Percentiles rank a stretch among this genome's conserved stretches.
phyloP scores from a whole-genome alignment of 2,329 filamentous ascomycete species.

The Penicillium sp. region DNA sequence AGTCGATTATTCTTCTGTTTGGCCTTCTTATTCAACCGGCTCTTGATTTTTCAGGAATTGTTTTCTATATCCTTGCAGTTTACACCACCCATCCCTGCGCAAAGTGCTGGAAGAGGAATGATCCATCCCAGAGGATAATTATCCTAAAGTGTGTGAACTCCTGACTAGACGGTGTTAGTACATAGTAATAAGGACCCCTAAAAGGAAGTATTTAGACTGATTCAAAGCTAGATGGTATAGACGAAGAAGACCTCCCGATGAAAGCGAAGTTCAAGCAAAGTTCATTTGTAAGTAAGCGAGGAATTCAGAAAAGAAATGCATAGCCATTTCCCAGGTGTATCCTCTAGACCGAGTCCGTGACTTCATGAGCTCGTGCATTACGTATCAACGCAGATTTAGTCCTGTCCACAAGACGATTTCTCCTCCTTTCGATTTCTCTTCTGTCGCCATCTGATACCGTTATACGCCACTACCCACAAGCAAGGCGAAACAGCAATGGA shows the following conservation, averaged over 20 bases:
- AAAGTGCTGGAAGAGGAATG: background rate
- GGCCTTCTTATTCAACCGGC: background rate
- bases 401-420: background rate
- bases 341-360: background rate
- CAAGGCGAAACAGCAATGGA: constrained; percentile 17
- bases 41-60: background rate
- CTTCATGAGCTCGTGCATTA: background rate
- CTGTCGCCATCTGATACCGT: constrained; percentile 33
- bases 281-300: background rate
- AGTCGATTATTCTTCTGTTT: background rate
- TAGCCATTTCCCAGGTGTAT: background rate
- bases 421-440: constrained; percentile 17
- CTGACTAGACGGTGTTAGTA: background rate
- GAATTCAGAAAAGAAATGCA: background rate
- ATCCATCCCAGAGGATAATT: background rate
- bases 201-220: background rate
- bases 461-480: constrained; percentile 30
- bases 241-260: background rate
- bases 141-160: background rate
- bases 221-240: background rate
- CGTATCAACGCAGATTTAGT: background rate
- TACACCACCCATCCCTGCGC: background rate
- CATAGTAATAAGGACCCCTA: too few relatives aligned
- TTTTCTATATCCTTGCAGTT: background rate
- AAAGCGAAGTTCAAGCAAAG: background rate